Evolutionary conservation across 805 yeast species (phyloP).

Genomic region (Millerozyma miso): DNA sequence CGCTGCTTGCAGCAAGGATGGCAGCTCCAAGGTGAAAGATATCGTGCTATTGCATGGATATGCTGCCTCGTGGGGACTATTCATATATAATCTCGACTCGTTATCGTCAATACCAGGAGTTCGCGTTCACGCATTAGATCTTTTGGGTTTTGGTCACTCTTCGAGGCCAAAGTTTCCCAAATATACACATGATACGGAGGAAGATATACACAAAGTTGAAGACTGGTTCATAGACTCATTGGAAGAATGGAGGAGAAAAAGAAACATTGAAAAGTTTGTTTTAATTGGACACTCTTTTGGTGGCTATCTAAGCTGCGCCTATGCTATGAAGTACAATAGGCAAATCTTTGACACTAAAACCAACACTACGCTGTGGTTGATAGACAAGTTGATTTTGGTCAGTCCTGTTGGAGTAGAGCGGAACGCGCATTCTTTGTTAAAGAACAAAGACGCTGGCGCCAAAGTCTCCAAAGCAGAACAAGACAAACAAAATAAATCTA

Average conservation of each 20-base stretch:
- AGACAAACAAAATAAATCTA: slow-evolving; percentile 13
- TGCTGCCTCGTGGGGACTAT: slow-evolving; percentile 87
- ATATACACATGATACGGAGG: slow-evolving; percentile 23
- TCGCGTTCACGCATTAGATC: slow-evolving; percentile 62
- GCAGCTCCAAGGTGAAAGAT: slow-evolving; percentile 34
- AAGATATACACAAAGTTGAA: slow-evolving; percentile 33
- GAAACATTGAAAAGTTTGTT: slow-evolving; percentile 31
- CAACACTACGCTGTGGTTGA: slow-evolving; percentile 17
- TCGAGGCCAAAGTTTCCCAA: slow-evolving; percentile 48
- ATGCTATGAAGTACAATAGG: slow-evolving; percentile 38
- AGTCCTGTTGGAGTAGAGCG: slow-evolving; percentile 45
- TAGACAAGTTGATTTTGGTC: slow-evolving; percentile 35
- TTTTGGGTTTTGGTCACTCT: slow-evolving; percentile 70
- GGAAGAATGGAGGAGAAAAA: slow-evolving; percentile 38
- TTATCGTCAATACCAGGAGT: slow-evolving; percentile 48
- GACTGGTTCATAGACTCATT: slow-evolving; percentile 42
- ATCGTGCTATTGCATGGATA: slow-evolving; percentile 86
- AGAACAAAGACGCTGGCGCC: slow-evolving; percentile 10
- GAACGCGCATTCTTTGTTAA: slow-evolving; percentile 25
- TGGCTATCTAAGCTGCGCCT: slow-evolving; percentile 41
- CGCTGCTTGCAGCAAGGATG: slow-evolving; percentile 13
- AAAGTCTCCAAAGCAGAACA: slow-evolving; percentile 9
- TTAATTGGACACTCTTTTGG: slow-evolving; percentile 45
- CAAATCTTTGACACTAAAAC: slow-evolving; percentile 12
- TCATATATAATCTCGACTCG: slow-evolving; percentile 59